Evolutionary conservation across 2,329 filamentous ascomycete genomes (phyloP).

Genomic region (Verticillium tricorpus): DNA sequence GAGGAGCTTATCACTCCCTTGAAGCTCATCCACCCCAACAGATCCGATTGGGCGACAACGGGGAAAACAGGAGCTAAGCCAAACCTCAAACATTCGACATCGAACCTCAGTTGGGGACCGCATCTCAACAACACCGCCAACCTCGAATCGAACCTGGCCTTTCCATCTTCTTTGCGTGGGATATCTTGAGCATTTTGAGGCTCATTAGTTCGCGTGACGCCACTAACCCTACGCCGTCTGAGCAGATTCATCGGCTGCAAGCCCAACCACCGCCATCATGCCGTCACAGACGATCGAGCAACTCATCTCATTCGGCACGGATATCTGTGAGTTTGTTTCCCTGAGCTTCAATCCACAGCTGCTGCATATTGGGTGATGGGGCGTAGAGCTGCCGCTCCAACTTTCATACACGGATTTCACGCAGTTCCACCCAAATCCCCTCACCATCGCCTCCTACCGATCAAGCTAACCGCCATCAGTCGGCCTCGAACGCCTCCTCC

Average conservation of each 20-base stretch:
- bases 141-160: neutral
- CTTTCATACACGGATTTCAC: neutral
- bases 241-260: neutral
- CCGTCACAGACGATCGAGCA: constrained; percentile 21
- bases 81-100: neutral
- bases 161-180: neutral
- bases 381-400: neutral
- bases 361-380: neutral
- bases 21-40: neutral
- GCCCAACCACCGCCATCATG: neutral
- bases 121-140: neutral
- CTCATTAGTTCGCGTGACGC: neutral
- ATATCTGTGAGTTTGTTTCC: constrained; percentile 32
- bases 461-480: constrained; percentile 29
- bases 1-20: neutral
- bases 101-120: neutral
- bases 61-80: neutral
- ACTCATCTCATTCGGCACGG: constrained; percentile 40
- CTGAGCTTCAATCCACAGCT: neutral
- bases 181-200: neutral
- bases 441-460: neutral
- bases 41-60: neutral
- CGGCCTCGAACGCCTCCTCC: constrained; percentile 57
- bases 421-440: neutral
- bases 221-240: neutral